These are phyloP conservation scores for Paradendryphiella salina DNA, from an alignment of 2,329 filamentous ascomycete species.

Conservation along the genomic window DNA sequence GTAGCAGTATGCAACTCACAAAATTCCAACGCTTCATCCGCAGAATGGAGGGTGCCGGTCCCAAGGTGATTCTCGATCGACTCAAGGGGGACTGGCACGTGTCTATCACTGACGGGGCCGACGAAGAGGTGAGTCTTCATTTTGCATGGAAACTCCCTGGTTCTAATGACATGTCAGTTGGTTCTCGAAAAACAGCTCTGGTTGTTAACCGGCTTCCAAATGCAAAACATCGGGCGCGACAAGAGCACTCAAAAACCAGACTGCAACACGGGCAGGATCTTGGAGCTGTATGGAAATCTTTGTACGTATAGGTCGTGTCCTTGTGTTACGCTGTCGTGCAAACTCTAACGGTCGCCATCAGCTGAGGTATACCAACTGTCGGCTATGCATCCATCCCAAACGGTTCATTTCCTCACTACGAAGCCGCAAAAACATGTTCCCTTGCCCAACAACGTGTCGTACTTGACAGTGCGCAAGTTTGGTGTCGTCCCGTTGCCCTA, in stretches of 20 bases:
- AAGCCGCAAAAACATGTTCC: conserved; percentile 41
- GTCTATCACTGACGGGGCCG: conserved; percentile 49
- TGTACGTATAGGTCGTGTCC: conserved; percentile 37
- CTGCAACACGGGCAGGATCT: conserved; percentile 40
- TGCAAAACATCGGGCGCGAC: conserved; percentile 39
- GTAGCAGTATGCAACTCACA: conserved; percentile 33
- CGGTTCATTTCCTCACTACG: conserved; percentile 45
- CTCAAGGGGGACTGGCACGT: conserved; percentile 55
- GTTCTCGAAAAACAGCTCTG: conserved; percentile 63
- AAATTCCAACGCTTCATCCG: conserved; percentile 59
- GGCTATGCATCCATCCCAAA: conserved; percentile 45
- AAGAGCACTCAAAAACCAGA: conserved; percentile 28
- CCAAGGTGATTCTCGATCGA: conserved; percentile 58
- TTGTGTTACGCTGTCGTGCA: conserved; percentile 23
- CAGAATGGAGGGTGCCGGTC: conserved; percentile 59
- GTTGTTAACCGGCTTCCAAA: conserved; percentile 62
- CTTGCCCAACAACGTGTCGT: conserved; percentile 38
- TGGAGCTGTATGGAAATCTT: conserved; percentile 48
- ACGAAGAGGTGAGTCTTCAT: conserved; percentile 48
- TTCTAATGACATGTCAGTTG: conserved; percentile 15
- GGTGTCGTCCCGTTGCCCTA: conserved; percentile 57
- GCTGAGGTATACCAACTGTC: conserved; percentile 53
- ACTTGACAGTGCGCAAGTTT: conserved; percentile 38
- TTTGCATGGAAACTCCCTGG: background rate
- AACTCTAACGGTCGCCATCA: conserved; percentile 37